These are phyloP conservation scores for Tolypocladium amazonense DNA, from an alignment of 2,329 filamentous ascomycete genomes.

Conservation along the genomic window DNA sequence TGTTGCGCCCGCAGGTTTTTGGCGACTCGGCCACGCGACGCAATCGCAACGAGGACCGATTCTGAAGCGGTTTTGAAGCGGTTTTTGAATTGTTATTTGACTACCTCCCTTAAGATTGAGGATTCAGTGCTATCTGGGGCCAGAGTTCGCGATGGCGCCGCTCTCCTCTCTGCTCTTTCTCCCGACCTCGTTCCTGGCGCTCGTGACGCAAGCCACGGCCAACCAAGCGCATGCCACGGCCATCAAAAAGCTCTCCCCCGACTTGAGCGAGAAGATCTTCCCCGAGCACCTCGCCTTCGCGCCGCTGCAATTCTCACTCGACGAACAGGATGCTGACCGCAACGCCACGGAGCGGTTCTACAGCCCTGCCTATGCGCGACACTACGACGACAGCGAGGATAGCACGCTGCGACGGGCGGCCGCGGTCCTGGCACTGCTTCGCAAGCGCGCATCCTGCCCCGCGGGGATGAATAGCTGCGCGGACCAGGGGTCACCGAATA, in stretches of 20 bases:
- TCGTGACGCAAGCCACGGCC: slow-evolving; percentile 23
- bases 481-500: slow-evolving; percentile 53
- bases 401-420: slow-evolving; percentile 30
- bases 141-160: background rate
- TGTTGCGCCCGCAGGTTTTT: no score
- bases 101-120: no score
- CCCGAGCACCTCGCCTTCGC: slow-evolving; percentile 51
- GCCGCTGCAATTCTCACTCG: slow-evolving; percentile 15
- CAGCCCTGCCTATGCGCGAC: slow-evolving; percentile 40
- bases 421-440: slow-evolving; percentile 35
- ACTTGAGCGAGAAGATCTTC: slow-evolving; percentile 65
- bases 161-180: background rate
- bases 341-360: slow-evolving; percentile 18
- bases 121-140: no score
- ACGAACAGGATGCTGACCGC: slow-evolving; percentile 14
- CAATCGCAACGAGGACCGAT: background rate
- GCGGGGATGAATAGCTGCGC: slow-evolving; percentile 54
- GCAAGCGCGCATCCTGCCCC: slow-evolving; percentile 57
- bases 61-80: no score
- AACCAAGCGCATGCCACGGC: slow-evolving; percentile 40
- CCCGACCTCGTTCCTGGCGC: slow-evolving; percentile 2
- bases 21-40: background rate
- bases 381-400: slow-evolving; percentile 21
- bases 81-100: no score
- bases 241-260: slow-evolving; percentile 60